Conservation (phyloP, 768 basidiomycete species). For the Porphyrellus cyaneotinctus region DNA sequence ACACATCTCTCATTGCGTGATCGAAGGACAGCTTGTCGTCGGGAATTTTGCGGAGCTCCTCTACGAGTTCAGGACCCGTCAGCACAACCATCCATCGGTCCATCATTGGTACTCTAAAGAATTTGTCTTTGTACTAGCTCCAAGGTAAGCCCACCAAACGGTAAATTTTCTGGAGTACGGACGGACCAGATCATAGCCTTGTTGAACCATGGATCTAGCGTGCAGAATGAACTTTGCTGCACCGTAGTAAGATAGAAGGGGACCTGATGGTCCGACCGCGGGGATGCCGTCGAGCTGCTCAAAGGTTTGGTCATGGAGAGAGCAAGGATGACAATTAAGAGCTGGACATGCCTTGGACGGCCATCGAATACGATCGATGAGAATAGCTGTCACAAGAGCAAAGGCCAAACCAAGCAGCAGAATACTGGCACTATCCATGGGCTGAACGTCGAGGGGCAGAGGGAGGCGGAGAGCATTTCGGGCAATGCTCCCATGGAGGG, state of each 20-base stretch:
- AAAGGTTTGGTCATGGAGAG: constrained; percentile 2
- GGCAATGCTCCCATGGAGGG: constrained; percentile 17
- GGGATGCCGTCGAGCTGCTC: constrained; percentile 32
- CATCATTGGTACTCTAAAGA: constrained; percentile 43
- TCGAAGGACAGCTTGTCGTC: constrained; percentile 44
- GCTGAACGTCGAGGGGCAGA: constrained; percentile 20
- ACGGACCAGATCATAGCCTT: constrained; percentile 36
- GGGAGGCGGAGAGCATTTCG: constrained; percentile 28
- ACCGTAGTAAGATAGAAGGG: constrained; percentile 32
- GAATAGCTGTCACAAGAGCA: constrained; percentile 9
- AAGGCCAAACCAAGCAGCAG: constrained; percentile 19
- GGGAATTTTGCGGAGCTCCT: constrained; percentile 48
- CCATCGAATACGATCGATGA: constrained; percentile 19
- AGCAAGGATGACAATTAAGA: neutral
- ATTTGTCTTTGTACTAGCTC: constrained; percentile 28
- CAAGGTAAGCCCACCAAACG: constrained; percentile 13
- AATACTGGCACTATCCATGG: constrained; percentile 24
- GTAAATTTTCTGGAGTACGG: neutral
- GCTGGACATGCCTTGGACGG: constrained; percentile 24
- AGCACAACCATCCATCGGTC: constrained; percentile 46
- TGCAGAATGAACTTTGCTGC: constrained; percentile 29
- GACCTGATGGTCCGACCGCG: constrained; percentile 34
- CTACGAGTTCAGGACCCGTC: constrained; percentile 39
- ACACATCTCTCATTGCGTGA: constrained; percentile 39
- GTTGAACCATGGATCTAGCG: constrained; percentile 32